Evolutionary conservation across 805 yeast species (phyloP).

Genomic region (Suhomyces kilbournensis): DNA sequence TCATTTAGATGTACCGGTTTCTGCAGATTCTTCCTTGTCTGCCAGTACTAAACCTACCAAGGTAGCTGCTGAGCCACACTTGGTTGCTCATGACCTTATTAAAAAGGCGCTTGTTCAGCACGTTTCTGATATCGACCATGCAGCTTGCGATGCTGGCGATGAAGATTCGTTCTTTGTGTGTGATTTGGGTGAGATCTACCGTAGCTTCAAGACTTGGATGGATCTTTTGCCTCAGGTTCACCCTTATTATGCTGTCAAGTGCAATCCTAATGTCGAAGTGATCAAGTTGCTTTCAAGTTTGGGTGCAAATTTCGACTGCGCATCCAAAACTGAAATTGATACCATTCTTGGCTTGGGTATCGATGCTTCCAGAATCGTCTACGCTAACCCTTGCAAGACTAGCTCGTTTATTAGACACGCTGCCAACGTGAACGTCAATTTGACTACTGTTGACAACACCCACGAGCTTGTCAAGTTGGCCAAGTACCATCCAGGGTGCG

Average conservation of each 20-base stretch:
- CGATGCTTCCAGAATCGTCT: conserved; percentile 65
- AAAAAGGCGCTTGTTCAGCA: conserved; percentile 35
- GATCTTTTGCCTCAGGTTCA: conserved; percentile 63
- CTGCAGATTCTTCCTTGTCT: neutral
- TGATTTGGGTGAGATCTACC: conserved; percentile 70
- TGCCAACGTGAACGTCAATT: conserved; percentile 46
- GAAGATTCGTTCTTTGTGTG: conserved; percentile 88
- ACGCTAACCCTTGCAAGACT: conserved; percentile 95
- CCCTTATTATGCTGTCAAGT: conserved; percentile 94
- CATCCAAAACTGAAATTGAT: conserved; percentile 81
- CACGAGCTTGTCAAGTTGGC: conserved; percentile 79
- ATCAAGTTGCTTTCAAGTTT: conserved; percentile 53
- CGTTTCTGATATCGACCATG: conserved; percentile 48
- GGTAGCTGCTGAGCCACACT: neutral
- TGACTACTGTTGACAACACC: conserved; percentile 86
- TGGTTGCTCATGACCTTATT: neutral
- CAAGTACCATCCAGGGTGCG: conserved; percentile 64
- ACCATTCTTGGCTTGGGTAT: conserved; percentile 61
- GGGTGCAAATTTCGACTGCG: conserved; percentile 89
- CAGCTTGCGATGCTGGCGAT: conserved; percentile 65
- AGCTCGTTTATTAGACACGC: conserved; percentile 78
- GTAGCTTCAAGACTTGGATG: conserved; percentile 64
- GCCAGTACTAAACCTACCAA: neutral
- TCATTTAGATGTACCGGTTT: neutral
- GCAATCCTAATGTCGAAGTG: conserved; percentile 72